Percentiles rank a stretch among this genome's conserved stretches.
Evolutionary conservation across 1,284 basidiomycete species (phyloP).

Genomic region (Papiliotrema flavescens): DNA sequence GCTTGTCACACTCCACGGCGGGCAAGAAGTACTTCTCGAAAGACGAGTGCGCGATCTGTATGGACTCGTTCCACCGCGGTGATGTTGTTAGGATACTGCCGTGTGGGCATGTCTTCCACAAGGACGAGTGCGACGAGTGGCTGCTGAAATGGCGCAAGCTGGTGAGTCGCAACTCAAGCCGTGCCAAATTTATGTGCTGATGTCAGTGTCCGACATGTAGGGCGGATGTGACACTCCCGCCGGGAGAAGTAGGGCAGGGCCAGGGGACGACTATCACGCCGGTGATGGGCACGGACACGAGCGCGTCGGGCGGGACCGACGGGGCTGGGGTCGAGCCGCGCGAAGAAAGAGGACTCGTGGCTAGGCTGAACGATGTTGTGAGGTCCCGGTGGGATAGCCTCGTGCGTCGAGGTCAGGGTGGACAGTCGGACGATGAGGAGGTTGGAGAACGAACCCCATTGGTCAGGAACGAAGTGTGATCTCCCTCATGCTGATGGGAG

Average conservation of each 20-base stretch:
- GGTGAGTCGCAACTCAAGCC: slow-evolving; percentile 53
- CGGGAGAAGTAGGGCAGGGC: slow-evolving; percentile 11
- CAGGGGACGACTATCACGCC: slow-evolving; percentile 29
- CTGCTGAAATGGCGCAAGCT: slow-evolving; percentile 82
- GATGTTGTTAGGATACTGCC: slow-evolving; percentile 84
- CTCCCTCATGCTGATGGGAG: too few species aligned
- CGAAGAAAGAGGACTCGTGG: too few species aligned
- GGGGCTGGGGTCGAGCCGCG: too few species aligned
- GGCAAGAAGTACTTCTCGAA: slow-evolving; percentile 43
- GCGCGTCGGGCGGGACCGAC: too few species aligned
- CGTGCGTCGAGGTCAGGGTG: neutral
- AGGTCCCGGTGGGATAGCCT: neutral
- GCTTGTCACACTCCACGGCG: neutral
- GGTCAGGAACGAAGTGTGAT: too few species aligned
- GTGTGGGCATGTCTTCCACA: slow-evolving; percentile 72
- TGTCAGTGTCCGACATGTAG: slow-evolving; percentile 82
- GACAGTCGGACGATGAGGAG: neutral
- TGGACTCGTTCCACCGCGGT: slow-evolving; percentile 75
- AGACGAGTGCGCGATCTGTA: slow-evolving; percentile 82
- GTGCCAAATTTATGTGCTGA: slow-evolving; percentile 1
- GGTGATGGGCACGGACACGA: slow-evolving; percentile 5
- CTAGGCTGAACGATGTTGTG: neutral
- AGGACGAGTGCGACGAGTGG: slow-evolving; percentile 82
- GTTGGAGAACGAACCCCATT: slow-evolving; percentile 7
- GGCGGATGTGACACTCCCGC: slow-evolving; percentile 73